Base-by-base conservation (phyloP, 106 monocot species). In the Allium fistulosum region DNA sequence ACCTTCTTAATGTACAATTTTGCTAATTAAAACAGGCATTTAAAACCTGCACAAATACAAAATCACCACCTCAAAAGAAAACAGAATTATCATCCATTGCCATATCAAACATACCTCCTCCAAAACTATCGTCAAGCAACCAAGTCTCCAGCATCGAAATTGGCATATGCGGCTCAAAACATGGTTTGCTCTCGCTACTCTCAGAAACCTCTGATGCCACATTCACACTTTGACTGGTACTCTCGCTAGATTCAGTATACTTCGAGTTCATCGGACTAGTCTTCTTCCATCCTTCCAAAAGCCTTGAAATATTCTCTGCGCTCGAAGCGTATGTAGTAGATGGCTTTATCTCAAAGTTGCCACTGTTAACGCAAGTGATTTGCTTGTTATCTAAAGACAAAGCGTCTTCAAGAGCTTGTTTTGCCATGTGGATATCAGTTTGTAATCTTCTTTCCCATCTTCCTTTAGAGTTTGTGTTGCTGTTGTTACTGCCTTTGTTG, bases 241-340 rank as follows among this genome's bases (percentile, higher is more conserved):
- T 17, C 7, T 12, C 16, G 17, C 26, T 57, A 26, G 56, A 62
- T 22, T 9, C 9, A 22, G n/a, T 22, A 16, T 15, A 7, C 18
- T 26, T 71, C 56, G 22, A 49, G 53, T 14, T 56, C 64, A 11
- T 6, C 49, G 26, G 57, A 66, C 18, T 6, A 9, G 14, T 22
- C 59, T 55, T 69, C 65, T 11, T 74, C 80, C 48, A 69, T 52
- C 4, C 74, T 67, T 84, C 73, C 13, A 77, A 63, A 9, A 84
- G 84, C 61, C 56, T 63, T 11, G 84, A 80, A 49, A 84, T 84
- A 74, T 84, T 84, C 66, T 81, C 72, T 2, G 76, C 69, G 72
- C 76, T 81, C 14, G 76, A 76, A 14, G 81, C 72, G 18, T 81
- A 77, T 12, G 7, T 52, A 10, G 57, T 15, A 11, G 14, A 56